A percentile compares a stretch with the other conserved stretches of the same genome.
Conservation (phyloP, 805 yeast genomes). For the Jamesozyma hellenica region DNA sequence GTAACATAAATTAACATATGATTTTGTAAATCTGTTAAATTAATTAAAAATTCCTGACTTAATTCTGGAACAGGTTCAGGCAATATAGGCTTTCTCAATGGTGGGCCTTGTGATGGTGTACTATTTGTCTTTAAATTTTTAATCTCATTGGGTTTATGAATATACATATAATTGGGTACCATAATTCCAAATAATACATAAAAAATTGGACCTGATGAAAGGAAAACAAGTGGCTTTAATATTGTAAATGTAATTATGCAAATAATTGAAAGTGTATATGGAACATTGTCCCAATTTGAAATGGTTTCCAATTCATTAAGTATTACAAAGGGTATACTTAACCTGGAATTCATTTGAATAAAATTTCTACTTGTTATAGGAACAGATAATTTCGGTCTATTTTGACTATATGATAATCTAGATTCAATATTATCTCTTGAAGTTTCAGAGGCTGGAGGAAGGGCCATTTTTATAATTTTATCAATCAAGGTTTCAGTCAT, state of each 20-base stretch:
- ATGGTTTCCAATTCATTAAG: slow-evolving; percentile 48
- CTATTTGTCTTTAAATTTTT: slow-evolving; percentile 31
- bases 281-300: slow-evolving; percentile 55
- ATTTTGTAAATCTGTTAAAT: slow-evolving; percentile 77
- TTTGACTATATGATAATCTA: slow-evolving; percentile 50
- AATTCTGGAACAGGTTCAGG: slow-evolving; percentile 72
- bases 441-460: slow-evolving; percentile 50
- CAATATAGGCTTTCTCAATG: slow-evolving; percentile 37
- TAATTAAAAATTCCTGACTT: slow-evolving; percentile 65
- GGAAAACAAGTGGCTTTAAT: slow-evolving; percentile 47
- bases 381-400: slow-evolving; percentile 60
- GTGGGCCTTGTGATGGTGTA: slow-evolving; percentile 42
- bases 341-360: slow-evolving; percentile 49
- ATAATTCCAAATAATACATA: slow-evolving; percentile 45
- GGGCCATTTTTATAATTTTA: slow-evolving; percentile 56
- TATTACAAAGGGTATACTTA: slow-evolving; percentile 50
- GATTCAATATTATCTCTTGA: slow-evolving; percentile 37
- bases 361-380: slow-evolving; percentile 61
- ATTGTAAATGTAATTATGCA: slow-evolving; percentile 42
- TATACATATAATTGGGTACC: slow-evolving; percentile 53
- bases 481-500: slow-evolving; percentile 67
- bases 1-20: slow-evolving; percentile 58
- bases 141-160: slow-evolving; percentile 53
- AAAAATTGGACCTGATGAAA: slow-evolving; percentile 46
- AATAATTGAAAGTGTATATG: slow-evolving; percentile 49